Evolutionary conservation across 371 early-diverging fungal genomes (phyloP), one percentile per base, ranked within the genome.

Genomic region (Conidiobolus incongruus): DNA sequence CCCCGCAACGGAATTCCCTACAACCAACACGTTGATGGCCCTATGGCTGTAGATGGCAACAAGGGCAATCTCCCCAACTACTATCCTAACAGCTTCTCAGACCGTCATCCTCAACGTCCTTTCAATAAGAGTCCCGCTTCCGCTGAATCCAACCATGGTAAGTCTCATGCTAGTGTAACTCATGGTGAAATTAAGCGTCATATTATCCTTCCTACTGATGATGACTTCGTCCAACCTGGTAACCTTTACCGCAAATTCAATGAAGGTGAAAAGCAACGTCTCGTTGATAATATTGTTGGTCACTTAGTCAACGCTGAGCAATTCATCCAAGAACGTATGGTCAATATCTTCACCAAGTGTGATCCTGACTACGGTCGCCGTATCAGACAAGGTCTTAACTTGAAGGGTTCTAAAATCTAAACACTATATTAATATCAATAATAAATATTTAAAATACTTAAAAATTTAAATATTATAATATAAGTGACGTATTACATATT

Each of bases 1-100:
- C 72, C 81, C 21, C n/a, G n/a, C n/a, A 54, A 59, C 58, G 58
- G 58, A 24, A 51, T 63, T 51, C 61, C 65, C 49, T 52, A 49
- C 58, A 68, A 73, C 66, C 66, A 80, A 52, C 79, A 79, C 57
- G 75, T 81, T 47, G 82, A 77, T 53, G 82, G 82, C 36, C 45
- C 46, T 53, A 70, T 72, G 69, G 56, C 67, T 39, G 58, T 70
- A 38, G 60, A 60, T 39, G 79, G 74, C 40, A 77, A 79, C 53
- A 70, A 72, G 34, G 80, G 80, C 32, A 31, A 58, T 30, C 54
- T 52, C 37, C 75, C 75, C 49, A 83, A 81, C 65, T 81, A 83
- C 48, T 78, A 79, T 54, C 81, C 81, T 53, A 80, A 75, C 63
- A 31, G 39, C 12, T 16, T 16, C 19, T 15, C 12, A 15, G 19